Evolutionary conservation across 768 basidiomycete genomes (phyloP).

Genomic region (Asterophora lycoperdoides): DNA sequence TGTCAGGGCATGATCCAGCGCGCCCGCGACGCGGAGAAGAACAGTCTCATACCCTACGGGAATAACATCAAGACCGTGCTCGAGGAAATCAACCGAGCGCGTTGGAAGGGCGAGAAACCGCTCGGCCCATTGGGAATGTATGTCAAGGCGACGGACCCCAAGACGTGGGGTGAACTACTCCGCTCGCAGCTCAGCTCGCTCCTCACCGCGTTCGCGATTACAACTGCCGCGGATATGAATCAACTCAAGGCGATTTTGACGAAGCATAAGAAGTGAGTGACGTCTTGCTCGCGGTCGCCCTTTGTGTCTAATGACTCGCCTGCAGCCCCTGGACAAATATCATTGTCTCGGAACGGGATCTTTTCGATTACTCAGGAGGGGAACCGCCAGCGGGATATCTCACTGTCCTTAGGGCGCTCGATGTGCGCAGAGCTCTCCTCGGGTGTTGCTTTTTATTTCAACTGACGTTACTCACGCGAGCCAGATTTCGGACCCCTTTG

Average conservation of each 20-base stretch:
- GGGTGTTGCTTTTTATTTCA: conserved; percentile 1
- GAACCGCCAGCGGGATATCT: conserved; percentile 60
- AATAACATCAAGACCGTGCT: conserved; percentile 55
- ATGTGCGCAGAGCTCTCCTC: conserved; percentile 42
- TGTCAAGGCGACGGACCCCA: conserved; percentile 68
- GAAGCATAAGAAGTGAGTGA: conserved; percentile 58
- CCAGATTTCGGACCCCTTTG: conserved; percentile 71
- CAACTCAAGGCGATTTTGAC: conserved; percentile 40
- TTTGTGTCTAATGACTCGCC: neutral
- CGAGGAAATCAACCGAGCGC: conserved; percentile 42
- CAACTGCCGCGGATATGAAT: conserved; percentile 58
- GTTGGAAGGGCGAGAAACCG: conserved; percentile 64
- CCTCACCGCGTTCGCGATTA: conserved; percentile 72
- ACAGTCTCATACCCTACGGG: conserved; percentile 61
- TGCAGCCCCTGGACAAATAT: conserved; percentile 46
- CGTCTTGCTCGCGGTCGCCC: conserved; percentile 4
- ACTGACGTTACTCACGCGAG: conserved; percentile 2
- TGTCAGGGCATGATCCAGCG: conserved; percentile 47
- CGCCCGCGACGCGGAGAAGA: conserved; percentile 48
- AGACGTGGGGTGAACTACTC: conserved; percentile 63
- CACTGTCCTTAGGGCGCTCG: conserved; percentile 79
- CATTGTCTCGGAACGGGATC: conserved; percentile 63
- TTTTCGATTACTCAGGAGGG: conserved; percentile 77
- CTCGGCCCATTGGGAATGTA: conserved; percentile 77
- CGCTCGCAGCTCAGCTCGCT: conserved; percentile 51